Base-by-base conservation (phyloP, 2,329 filamentous ascomycete genomes). In the Dendryphion nanum region DNA sequence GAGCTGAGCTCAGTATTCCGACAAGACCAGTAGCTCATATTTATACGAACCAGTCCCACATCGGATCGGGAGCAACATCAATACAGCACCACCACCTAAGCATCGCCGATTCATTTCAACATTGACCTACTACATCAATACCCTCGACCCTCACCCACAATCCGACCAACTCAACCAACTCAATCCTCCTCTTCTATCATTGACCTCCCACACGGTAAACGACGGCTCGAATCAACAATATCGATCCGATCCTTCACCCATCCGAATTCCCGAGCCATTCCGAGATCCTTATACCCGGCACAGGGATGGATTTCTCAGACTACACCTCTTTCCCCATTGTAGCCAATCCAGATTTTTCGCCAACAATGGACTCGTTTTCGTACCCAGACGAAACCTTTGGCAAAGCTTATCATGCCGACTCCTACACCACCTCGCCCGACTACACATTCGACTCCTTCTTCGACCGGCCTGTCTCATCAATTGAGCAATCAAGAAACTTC, bases 391-490 rank as follows among this genome's bases (percentile, higher is more conserved):
- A 26, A 26, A 35, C 48, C 13, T 50, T 55, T 38, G 55, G 59
- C 37, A 53, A 48, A 38, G 41, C 50, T 5, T 61, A 58, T 38
- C 34, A 55, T 24, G 40, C 41, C 28, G 53, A 59, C 40, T 39
- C 40, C 6, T 61, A 53, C 43, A 49, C 46, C 10, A 34, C 42
- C 18, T 44, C 38, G 17, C 48, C 55, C 15, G 47, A 61, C 36
- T 47, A 55, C 42, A 46, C 56, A 6, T 38, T 60, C 39, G 51
- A 53, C 20, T 41, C 50, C 19, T 61, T 57, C 40, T 50, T 65
- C 41, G 52, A 62, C 41, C 38, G 45, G 52, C 61, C 16, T 39
- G 42, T 10, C 50, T 55, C 33, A 52, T 58, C 36, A 49, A 57
- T 48, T 19, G 57, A 62, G 26, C 40, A 45, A 39, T 26, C 23